Conservation (phyloP, 2,329 filamentous ascomycete genomes). For the Waltergamsia citrina region DNA sequence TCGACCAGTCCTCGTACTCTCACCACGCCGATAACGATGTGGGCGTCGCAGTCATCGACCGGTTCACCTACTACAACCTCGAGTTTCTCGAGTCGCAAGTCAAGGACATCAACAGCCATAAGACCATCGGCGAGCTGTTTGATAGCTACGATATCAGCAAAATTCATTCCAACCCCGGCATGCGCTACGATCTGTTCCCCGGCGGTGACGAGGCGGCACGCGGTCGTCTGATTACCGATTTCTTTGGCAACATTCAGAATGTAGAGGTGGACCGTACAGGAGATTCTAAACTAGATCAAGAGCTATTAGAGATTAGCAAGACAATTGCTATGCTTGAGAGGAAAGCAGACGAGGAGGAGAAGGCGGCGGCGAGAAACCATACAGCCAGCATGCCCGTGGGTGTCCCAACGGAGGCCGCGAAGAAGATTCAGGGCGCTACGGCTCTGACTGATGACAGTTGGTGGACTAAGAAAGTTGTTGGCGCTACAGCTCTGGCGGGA, state of each 20-base stretch:
- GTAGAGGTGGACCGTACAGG: conserved; percentile 72
- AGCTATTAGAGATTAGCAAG: conserved; percentile 66
- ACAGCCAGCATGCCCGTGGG: conserved; percentile 15
- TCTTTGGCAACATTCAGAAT: conserved; percentile 97
- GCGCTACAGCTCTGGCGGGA: conserved; percentile 52
- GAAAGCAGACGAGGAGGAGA: conserved; percentile 32
- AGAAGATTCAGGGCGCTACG: conserved; percentile 32
- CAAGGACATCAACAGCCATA: conserved; percentile 74
- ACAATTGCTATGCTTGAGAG: conserved; percentile 47
- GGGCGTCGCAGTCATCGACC: conserved; percentile 94
- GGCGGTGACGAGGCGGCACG: conserved; percentile 72
- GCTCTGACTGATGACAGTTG: conserved; percentile 57
- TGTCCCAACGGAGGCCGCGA: conserved; percentile 15
- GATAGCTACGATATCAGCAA: conserved; percentile 92
- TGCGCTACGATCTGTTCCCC: conserved; percentile 90
- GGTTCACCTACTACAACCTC: conserved; percentile 97
- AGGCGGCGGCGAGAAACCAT: neutral
- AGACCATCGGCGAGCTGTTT: conserved; percentile 87
- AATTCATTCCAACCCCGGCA: conserved; percentile 86
- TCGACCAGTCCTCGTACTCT: conserved; percentile 93
- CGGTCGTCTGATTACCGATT: conserved; percentile 81
- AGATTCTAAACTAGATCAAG: conserved; percentile 54
- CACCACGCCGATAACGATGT: conserved; percentile 98
- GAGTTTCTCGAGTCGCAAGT: conserved; percentile 93
- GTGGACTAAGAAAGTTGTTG: conserved; percentile 56